Percentiles rank a stretch among this genome's conserved stretches.
Conservation (phyloP, 164 flowering plant genomes). For the Berberis vulgaris region DNA sequence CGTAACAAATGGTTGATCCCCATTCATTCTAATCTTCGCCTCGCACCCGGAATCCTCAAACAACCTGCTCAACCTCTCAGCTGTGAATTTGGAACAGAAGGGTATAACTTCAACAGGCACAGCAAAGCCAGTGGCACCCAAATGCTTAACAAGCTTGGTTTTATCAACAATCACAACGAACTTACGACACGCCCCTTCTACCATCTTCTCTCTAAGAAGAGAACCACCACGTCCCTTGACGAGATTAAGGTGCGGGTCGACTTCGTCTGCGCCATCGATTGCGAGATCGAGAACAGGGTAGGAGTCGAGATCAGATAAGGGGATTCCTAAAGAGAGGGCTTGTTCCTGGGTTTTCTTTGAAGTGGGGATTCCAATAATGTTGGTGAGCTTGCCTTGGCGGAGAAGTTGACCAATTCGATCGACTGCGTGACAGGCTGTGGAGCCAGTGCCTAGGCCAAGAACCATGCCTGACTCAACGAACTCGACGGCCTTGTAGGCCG, state of each 20-base stretch:
- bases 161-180: slow-evolving; percentile 36
- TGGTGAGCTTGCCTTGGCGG: slow-evolving; percentile 44
- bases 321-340: slow-evolving; percentile 64
- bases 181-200: slow-evolving; percentile 53
- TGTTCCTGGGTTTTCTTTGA: slow-evolving; percentile 70
- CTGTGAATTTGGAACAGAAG: slow-evolving; percentile 2
- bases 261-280: slow-evolving; percentile 94
- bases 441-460: slow-evolving; percentile 87
- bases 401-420: slow-evolving; percentile 61
- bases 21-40: not conserved
- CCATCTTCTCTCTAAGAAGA: slow-evolving; percentile 76
- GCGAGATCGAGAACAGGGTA: slow-evolving; percentile 73
- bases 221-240: slow-evolving; percentile 95
- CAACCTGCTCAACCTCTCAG: not conserved
- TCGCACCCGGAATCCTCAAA: slow-evolving; percentile 1
- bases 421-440: slow-evolving; percentile 75
- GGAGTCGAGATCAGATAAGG: slow-evolving; percentile 62
- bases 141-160: not conserved
- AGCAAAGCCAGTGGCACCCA: not conserved
- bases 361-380: slow-evolving; percentile 77
- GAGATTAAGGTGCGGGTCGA: slow-evolving; percentile 67
- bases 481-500: slow-evolving; percentile 84
- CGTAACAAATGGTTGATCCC: slow-evolving; percentile 38
- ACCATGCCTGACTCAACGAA: slow-evolving; percentile 92
- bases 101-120: slow-evolving; percentile 2